Conservation (phyloP, 495 filamentous ascomycete genomes). For the Chaetomidium leptoderma region DNA sequence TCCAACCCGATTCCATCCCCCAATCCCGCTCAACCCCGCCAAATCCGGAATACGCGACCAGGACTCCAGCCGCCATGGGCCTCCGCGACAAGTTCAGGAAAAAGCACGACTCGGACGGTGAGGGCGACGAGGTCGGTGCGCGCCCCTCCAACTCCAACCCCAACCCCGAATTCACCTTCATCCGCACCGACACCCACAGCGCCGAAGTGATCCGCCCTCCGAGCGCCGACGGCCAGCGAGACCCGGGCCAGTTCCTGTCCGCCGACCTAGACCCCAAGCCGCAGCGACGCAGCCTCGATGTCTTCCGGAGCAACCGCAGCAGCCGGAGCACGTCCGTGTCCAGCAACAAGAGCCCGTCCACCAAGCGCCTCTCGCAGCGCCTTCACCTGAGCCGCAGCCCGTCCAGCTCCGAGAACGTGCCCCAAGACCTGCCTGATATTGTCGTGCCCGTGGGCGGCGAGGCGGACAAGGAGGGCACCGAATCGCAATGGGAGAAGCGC, state of each 20-base stretch:
- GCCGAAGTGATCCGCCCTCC: constrained; percentile 73
- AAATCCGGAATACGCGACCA: neutral
- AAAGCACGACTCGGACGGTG: constrained; percentile 53
- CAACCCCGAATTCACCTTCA: constrained; percentile 73
- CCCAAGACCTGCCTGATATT: constrained; percentile 72
- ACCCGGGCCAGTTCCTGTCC: constrained; percentile 32
- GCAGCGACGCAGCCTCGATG: constrained; percentile 29
- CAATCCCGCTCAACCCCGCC: neutral
- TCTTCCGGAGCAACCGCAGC: constrained; percentile 39
- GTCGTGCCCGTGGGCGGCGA: constrained; percentile 45
- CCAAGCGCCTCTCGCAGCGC: constrained; percentile 60
- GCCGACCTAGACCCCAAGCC: constrained; percentile 31
- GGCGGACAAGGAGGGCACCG: constrained; percentile 37
- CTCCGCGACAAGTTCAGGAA: constrained; percentile 71
- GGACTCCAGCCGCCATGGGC: constrained; percentile 49
- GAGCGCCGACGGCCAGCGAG: constrained; percentile 37
- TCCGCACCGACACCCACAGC: constrained; percentile 75
- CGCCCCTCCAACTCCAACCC: constrained; percentile 28
- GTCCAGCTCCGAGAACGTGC: constrained; percentile 68
- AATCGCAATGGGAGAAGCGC: constrained; percentile 74
- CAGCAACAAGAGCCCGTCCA: constrained; percentile 36
- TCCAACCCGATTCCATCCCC: neutral
- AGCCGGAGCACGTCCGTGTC: constrained; percentile 47
- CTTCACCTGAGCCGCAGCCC: constrained; percentile 61
- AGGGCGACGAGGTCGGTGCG: constrained; percentile 39